Percentiles rank a stretch among this genome's conserved stretches.
Conservation (phyloP, 169 alveolate genomes). For the Plasmodium malariae region DNA sequence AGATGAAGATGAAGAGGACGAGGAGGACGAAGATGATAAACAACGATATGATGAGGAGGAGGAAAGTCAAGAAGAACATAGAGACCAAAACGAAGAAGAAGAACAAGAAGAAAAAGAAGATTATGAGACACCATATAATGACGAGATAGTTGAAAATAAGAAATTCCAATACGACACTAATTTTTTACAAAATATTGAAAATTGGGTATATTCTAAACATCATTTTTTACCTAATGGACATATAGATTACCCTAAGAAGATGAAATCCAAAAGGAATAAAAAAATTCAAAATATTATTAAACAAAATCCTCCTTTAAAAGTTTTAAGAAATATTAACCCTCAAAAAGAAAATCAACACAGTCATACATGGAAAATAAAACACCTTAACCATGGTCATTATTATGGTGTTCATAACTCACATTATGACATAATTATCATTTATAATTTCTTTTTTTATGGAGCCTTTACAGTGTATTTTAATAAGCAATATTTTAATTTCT, state of each 20-base stretch:
- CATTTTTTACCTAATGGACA: slow-evolving; percentile 57
- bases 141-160: slow-evolving; percentile 15
- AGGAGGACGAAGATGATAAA: not conserved
- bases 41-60: not conserved
- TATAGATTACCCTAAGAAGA: slow-evolving; percentile 36
- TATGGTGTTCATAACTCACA: slow-evolving; percentile 34
- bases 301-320: slow-evolving; percentile 39
- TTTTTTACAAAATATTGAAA: not conserved
- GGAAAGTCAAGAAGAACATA: not conserved
- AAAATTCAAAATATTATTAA: slow-evolving; percentile 8
- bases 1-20: not conserved
- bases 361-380: slow-evolving; percentile 45
- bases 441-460: slow-evolving; percentile 38
- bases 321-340: slow-evolving; percentile 22
- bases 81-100: not conserved
- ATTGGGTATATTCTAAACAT: slow-evolving; percentile 60
- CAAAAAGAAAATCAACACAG: slow-evolving; percentile 2
- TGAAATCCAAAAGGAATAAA: not conserved
- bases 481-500: slow-evolving; percentile 47
- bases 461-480: slow-evolving; percentile 62
- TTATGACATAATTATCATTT: slow-evolving; percentile 47
- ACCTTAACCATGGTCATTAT: slow-evolving; percentile 35
- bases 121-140: slow-evolving; percentile 9
- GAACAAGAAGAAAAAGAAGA: not conserved
- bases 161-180: slow-evolving; percentile 38